Conservation (phyloP, 352 stramenopile species). For the Phytophthora pistaciae region DNA sequence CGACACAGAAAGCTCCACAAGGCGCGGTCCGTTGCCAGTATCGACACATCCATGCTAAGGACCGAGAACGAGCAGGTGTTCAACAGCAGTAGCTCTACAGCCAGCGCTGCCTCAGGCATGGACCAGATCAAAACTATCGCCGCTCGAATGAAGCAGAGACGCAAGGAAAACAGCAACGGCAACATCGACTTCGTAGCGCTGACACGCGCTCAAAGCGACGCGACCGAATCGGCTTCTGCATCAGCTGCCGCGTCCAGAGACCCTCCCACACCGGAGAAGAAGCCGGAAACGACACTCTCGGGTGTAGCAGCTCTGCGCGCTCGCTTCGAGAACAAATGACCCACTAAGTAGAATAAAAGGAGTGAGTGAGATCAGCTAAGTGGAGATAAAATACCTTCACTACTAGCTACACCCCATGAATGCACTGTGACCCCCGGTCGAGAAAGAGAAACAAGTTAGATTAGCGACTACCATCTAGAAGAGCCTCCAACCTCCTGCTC, state of each 20-base stretch:
- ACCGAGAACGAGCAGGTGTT: constrained; percentile 26
- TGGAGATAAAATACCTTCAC: constrained; percentile 8
- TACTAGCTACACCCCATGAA: not conserved
- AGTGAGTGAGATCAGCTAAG: constrained; percentile 3
- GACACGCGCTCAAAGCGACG: constrained; percentile 36
- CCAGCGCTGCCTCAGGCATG: constrained; percentile 40
- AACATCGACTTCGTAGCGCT: constrained; percentile 36
- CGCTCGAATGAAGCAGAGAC: constrained; percentile 79
- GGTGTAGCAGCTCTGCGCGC: constrained; percentile 79
- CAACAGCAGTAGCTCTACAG: constrained; percentile 18
- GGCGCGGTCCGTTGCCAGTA: constrained; percentile 63
- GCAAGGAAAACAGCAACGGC: constrained; percentile 38
- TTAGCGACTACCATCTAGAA: constrained; percentile 27
- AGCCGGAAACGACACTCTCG: constrained; percentile 36
- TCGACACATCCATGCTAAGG: constrained; percentile 60
- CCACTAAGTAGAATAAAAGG: constrained; percentile 18
- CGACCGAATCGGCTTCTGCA: constrained; percentile 21
- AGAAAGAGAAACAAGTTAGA: constrained; percentile 12
- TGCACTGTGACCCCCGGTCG: constrained; percentile 4
- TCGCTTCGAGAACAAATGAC: constrained; percentile 74
- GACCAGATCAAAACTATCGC: constrained; percentile 81
- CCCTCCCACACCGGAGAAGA: constrained; percentile 25
- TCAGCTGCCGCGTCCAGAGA: constrained; percentile 13
- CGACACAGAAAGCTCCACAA: constrained; percentile 54
- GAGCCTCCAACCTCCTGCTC: not conserved